These are phyloP conservation scores for Aspergillus quadrilineatus DNA, from an alignment of 2,329 filamentous ascomycete genomes.

Conservation along the genomic window DNA sequence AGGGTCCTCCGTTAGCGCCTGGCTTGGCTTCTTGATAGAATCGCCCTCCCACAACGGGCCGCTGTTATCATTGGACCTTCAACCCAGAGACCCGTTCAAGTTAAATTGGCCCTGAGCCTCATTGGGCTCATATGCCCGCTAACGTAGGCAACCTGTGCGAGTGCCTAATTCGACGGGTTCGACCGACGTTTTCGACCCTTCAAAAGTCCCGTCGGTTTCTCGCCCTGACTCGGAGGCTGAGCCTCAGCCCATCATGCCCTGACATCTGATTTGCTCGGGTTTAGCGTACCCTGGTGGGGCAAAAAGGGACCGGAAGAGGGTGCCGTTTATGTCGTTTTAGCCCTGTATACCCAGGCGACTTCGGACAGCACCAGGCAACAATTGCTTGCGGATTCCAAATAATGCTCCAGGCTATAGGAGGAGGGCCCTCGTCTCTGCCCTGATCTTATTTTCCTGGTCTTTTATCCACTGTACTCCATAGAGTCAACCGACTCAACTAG, in stretches of 20 bases:
- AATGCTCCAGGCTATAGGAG: background rate
- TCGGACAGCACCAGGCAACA: background rate
- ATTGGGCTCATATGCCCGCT: constrained; percentile 10
- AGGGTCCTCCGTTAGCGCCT: constrained; percentile 6
- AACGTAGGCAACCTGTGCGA: constrained; percentile 2
- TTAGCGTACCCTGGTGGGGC: background rate
- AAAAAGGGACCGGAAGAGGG: background rate
- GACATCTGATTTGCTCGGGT: background rate
- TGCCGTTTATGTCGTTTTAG: background rate
- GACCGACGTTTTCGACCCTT: background rate
- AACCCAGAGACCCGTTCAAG: background rate
- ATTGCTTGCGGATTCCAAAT: background rate
- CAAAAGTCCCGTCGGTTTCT: background rate
- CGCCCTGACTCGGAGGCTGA: background rate
- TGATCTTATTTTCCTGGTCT: too few species aligned
- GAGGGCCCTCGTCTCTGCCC: background rate
- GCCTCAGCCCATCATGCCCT: background rate
- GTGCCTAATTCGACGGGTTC: constrained; percentile 1
- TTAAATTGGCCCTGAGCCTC: constrained; percentile 12
- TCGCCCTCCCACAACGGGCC: background rate
- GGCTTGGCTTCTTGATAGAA: constrained; percentile 1
- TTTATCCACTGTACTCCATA: background rate
- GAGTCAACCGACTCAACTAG: background rate
- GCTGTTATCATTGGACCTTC: constrained; percentile 1
- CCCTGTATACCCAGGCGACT: background rate